A percentile compares a stretch with the other conserved stretches of the same genome.
Conservation (phyloP, 2,329 filamentous ascomycete genomes). For the Epichloe brachyelytri region DNA sequence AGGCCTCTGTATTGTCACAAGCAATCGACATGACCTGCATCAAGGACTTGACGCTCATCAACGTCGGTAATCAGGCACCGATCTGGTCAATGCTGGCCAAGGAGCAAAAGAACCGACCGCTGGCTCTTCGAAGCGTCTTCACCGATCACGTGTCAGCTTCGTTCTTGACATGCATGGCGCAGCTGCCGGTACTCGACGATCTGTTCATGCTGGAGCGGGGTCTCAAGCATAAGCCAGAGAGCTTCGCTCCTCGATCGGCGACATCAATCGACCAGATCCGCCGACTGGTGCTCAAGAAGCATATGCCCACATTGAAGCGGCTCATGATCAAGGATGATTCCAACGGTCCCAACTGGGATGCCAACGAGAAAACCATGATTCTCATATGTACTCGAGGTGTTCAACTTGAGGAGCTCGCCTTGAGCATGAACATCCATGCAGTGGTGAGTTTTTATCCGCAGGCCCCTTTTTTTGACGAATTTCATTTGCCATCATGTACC, state of each 20-base stretch:
- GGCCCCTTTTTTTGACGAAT: too few relatives aligned
- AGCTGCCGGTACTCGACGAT: constrained; percentile 41
- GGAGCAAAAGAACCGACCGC: constrained; percentile 36
- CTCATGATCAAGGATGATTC: constrained; percentile 48
- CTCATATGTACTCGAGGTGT: constrained; percentile 39
- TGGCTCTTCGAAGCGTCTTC: constrained; percentile 44
- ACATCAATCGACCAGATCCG: constrained; percentile 46
- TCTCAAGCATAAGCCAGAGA: constrained; percentile 37
- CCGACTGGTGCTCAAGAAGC: constrained; percentile 42
- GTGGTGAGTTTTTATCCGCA: constrained; percentile 30
- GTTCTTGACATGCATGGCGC: constrained; percentile 41
- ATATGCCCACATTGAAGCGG: constrained; percentile 38
- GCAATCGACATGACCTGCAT: constrained; percentile 45
- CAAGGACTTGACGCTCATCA: constrained; percentile 46
- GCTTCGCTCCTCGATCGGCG: constrained; percentile 35
- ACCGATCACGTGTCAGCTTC: constrained; percentile 47
- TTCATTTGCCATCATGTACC: too few relatives aligned
- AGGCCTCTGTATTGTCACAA: constrained; percentile 40
- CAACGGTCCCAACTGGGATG: constrained; percentile 39
- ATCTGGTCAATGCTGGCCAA: constrained; percentile 46
- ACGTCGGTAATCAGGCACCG: constrained; percentile 46
- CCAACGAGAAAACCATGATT: constrained; percentile 39
- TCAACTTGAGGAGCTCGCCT: constrained; percentile 40
- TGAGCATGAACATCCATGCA: constrained; percentile 38
- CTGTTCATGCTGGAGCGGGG: constrained; percentile 46